Conservation (phyloP, 495 filamentous ascomycete genomes). For the Pyrenopolyporus hunteri region DNA sequence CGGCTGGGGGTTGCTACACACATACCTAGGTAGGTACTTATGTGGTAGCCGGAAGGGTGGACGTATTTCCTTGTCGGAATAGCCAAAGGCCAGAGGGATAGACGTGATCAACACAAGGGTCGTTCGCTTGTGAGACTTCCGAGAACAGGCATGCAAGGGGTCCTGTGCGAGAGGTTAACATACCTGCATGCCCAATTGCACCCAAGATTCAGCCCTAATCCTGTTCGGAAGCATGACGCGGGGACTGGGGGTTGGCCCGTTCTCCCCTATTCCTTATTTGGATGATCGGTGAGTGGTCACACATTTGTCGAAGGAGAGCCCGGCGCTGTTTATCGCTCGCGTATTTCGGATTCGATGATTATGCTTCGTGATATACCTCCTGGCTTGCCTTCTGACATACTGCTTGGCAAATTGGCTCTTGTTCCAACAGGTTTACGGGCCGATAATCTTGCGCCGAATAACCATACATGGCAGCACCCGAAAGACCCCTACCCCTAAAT, state of each 20-base stretch:
- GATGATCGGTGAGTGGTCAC: slow-evolving; percentile 33
- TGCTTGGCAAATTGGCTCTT: slow-evolving; percentile 13
- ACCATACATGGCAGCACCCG: background rate
- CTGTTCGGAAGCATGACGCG: slow-evolving; percentile 32
- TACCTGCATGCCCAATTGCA: slow-evolving; percentile 22
- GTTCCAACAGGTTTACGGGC: slow-evolving; percentile 12
- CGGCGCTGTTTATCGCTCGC: slow-evolving; percentile 7
- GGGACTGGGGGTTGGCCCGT: slow-evolving; percentile 23
- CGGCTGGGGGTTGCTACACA: no score
- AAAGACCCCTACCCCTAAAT: background rate
- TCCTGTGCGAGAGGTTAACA: slow-evolving; percentile 1
- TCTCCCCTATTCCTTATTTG: slow-evolving; percentile 23
- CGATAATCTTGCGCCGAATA: slow-evolving; percentile 13
- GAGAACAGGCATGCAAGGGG: slow-evolving; percentile 27
- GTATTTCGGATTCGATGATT: slow-evolving; percentile 21
- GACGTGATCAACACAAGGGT: slow-evolving; percentile 36
- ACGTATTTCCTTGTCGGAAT: slow-evolving; percentile 28
- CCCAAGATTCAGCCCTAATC: slow-evolving; percentile 39
- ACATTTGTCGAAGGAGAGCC: slow-evolving; percentile 11
- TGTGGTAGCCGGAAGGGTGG: slow-evolving; percentile 11
- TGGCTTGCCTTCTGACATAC: slow-evolving; percentile 7
- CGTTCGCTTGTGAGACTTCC: slow-evolving; percentile 15
- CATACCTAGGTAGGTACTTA: background rate
- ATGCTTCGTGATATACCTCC: slow-evolving; percentile 6
- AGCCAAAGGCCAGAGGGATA: slow-evolving; percentile 6